These are phyloP conservation scores for sunflower (Helianthus annuus) DNA, from an alignment of 129 eudicot genomes.

Conservation along the genomic window DNA sequence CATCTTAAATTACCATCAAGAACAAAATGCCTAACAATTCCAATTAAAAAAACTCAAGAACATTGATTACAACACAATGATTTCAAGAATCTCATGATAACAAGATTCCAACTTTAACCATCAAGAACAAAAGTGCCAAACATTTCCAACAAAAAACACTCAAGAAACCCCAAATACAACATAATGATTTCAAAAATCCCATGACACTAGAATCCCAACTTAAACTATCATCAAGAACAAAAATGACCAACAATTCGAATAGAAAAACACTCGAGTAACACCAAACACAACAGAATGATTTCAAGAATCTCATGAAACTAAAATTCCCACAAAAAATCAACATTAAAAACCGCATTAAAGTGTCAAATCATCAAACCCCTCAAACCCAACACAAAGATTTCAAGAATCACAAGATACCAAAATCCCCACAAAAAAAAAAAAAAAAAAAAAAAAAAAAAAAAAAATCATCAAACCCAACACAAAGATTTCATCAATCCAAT, in stretches of 20 bases:
- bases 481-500: too few relatives aligned
- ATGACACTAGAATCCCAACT: neutral
- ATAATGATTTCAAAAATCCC: conserved; percentile 10
- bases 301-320: too few relatives aligned
- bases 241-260: neutral
- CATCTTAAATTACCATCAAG: too few relatives aligned
- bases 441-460: too few relatives aligned
- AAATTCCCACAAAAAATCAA: too few relatives aligned
- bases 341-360: too few relatives aligned
- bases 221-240: neutral
- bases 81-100: conserved; percentile 14
- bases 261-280: too few relatives aligned
- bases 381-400: too few relatives aligned
- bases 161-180: neutral
- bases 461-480: too few relatives aligned
- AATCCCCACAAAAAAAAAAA: neutral
- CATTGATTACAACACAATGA: neutral
- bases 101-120: neutral
- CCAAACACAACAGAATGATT: too few relatives aligned
- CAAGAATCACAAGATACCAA: neutral
- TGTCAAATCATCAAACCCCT: too few relatives aligned
- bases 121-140: neutral
- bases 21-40: neutral
- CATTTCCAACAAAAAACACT: neutral
- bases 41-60: neutral